Evolutionary conservation across 208 protist genomes (phyloP).

Genomic region (Wallacemonas collosoma): DNA sequence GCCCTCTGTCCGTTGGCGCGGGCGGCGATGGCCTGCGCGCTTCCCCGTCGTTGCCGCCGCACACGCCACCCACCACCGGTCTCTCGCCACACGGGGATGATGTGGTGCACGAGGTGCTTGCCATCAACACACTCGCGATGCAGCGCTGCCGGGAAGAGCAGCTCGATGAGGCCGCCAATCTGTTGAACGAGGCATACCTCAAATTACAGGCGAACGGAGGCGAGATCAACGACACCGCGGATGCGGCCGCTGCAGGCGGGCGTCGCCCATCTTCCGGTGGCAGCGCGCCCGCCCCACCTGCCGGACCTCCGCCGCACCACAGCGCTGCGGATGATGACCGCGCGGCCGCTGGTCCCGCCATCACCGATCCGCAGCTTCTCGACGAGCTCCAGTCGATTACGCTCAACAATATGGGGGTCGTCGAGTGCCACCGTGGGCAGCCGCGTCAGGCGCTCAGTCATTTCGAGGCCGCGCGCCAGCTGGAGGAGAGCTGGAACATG

Average conservation of each 20-base stretch:
- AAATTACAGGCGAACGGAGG: constrained; percentile 33
- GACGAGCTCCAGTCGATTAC: constrained; percentile 81
- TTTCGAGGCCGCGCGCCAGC: constrained; percentile 77
- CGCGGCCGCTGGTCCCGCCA: neutral
- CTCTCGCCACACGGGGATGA: constrained; percentile 40
- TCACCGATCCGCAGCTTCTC: constrained; percentile 33
- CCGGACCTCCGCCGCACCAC: neutral
- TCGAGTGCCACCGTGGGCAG: constrained; percentile 84
- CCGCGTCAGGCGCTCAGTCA: constrained; percentile 82
- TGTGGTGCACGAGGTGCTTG: constrained; percentile 74
- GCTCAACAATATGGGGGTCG: constrained; percentile 87
- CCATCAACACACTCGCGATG: constrained; percentile 87
- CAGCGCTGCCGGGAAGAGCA: constrained; percentile 50
- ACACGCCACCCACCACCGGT: constrained; percentile 2
- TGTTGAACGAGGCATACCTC: constrained; percentile 55
- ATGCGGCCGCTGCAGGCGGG: neutral
- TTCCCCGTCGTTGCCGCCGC: neutral
- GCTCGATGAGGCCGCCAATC: constrained; percentile 34
- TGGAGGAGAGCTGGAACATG: constrained; percentile 80
- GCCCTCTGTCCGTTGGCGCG: neutral
- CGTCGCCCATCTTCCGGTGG: constrained; percentile 5
- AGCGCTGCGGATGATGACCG: neutral
- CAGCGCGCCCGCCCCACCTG: neutral
- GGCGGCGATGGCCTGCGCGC: neutral
- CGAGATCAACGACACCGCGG: no score